Evolutionary conservation across 805 yeast species (phyloP).

Genomic region (Pachysolen tannophilus): DNA sequence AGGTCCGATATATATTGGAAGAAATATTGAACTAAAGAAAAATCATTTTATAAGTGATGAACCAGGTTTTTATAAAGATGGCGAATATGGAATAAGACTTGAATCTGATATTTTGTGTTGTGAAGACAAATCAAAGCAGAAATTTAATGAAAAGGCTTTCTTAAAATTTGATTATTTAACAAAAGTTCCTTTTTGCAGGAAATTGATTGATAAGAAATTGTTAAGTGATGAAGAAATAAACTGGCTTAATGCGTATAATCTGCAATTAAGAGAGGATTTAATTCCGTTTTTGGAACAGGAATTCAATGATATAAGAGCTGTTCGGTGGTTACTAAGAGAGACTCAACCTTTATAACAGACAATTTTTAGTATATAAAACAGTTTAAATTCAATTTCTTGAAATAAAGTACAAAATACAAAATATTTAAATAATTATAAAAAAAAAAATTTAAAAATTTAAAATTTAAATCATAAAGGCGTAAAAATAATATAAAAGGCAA

Average conservation of each 20-base stretch:
- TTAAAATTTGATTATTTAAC: slow-evolving; percentile 80
- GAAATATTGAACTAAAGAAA: slow-evolving; percentile 36
- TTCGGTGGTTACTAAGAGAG: slow-evolving; percentile 66
- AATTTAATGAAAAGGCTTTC: slow-evolving; percentile 49
- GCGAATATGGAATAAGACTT: slow-evolving; percentile 82
- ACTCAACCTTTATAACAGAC: slow-evolving; percentile 33
- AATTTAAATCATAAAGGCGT: too few species aligned
- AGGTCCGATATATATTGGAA: slow-evolving; percentile 82
- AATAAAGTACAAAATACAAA: too few species aligned
- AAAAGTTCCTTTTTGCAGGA: slow-evolving; percentile 73
- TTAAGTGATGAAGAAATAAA: slow-evolving; percentile 52
- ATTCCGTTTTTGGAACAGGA: slow-evolving; percentile 39
- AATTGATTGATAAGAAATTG: slow-evolving; percentile 54
- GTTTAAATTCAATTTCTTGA: too few species aligned
- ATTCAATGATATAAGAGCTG: slow-evolving; percentile 48
- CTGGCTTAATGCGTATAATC: slow-evolving; percentile 67
- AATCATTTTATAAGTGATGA: slow-evolving; percentile 86
- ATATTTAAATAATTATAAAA: too few species aligned
- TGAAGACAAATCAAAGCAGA: slow-evolving; percentile 34
- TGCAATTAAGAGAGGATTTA: slow-evolving; percentile 43
- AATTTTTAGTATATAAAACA: too few species aligned
- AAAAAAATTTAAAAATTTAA: too few species aligned
- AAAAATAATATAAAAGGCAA: too few species aligned
- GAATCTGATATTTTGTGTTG: slow-evolving; percentile 72
- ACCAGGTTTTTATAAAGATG: slow-evolving; percentile 90